Base-by-base conservation (phyloP, 495 filamentous ascomycete genomes). In the Aspergillus panamensis region DNA sequence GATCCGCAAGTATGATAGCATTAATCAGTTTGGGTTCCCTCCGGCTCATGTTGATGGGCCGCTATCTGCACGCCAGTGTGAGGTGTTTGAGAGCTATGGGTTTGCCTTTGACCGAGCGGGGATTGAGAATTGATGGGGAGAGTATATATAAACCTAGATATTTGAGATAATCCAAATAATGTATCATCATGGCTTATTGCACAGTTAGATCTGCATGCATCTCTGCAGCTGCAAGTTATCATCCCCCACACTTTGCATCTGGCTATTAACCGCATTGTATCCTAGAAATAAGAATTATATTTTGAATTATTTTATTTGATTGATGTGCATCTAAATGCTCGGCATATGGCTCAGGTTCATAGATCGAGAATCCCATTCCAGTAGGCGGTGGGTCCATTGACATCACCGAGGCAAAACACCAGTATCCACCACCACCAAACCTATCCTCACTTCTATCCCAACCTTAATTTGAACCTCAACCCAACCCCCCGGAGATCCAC, bases 71-170 rank as follows among this genome's bases (percentile, higher is more conserved):
- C 47, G 43, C 13, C 62, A 62, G 48, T 71, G 69, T 65, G 39
- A 33, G 10, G 60, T 72, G 2, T 64, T 69, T 53, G 51, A 62
- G 44, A 62, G 66, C 7, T 65, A 65, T 50, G 69, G 69, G 42
- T 66, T 65, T 58, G 66, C 62, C 2, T 72, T 68, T 55, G 58
- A 69, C 30, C 48, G 51, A 35, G 47, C 48, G 2, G 14, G 19
- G 56, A 51, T 54, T 42, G 57, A 60, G 53, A 62, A 58, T 30
- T 66, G 55, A 58, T 65, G 62, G 45, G 37, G 32, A 21, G 21
- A 31, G 48, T 25, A 25, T 25, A 25, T 25, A 2, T 25, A 25
- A n/a, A n/a, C n/a, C n/a, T n/a, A n/a, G n/a, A n/a, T n/a, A n/a
- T n/a, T n/a, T n/a, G n/a, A n/a, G n/a, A n/a, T n/a, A n/a, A n/a